Percentiles rank a stretch among this genome's conserved stretches.
phyloP scores from a whole-genome alignment of 305 asterid genomes.

The Fraxinus latifolia region DNA sequence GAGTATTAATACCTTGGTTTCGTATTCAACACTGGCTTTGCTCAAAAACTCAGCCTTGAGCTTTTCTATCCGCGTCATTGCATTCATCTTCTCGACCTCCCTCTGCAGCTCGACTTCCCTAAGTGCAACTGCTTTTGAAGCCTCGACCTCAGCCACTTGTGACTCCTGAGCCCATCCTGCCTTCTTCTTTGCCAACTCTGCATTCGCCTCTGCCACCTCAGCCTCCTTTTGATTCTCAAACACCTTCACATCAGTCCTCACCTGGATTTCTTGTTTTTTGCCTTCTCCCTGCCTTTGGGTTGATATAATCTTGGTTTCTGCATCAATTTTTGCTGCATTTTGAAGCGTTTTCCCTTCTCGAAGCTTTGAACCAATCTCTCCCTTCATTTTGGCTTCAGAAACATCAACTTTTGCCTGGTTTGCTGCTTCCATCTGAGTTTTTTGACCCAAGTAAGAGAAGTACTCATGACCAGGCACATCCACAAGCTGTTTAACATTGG shows the following conservation, averaged over 20 bases:
- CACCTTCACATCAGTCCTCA: not conserved
- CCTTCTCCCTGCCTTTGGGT: slow-evolving; percentile 23
- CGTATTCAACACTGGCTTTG: not conserved
- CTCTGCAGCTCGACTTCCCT: slow-evolving; percentile 18
- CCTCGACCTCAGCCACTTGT: not conserved
- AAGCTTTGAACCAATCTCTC: slow-evolving; percentile 15
- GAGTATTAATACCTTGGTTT: not conserved
- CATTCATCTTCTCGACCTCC: not conserved
- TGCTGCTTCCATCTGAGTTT: slow-evolving; percentile 42
- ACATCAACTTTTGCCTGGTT: slow-evolving; percentile 29
- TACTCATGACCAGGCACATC: slow-evolving; percentile 42
- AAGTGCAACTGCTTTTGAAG: slow-evolving; percentile 19
- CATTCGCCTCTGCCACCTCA: slow-evolving; percentile 27
- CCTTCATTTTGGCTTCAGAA: slow-evolving; percentile 42
- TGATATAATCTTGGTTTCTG: too few relatives aligned
- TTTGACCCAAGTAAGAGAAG: slow-evolving; percentile 40
- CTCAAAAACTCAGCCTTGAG: not conserved
- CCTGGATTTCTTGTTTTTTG: slow-evolving; percentile 18
- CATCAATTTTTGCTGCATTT: too few relatives aligned
- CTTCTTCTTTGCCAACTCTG: slow-evolving; percentile 36
- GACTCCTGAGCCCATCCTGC: slow-evolving; percentile 6
- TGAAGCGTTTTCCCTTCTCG: too few relatives aligned
- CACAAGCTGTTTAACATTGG: slow-evolving; percentile 39
- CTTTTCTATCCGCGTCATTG: slow-evolving; percentile 15
- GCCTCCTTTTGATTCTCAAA: slow-evolving; percentile 28